These are phyloP conservation scores for Calonectria pauciramosa DNA, from an alignment of 2,329 filamentous ascomycete species.

Conservation along the genomic window DNA sequence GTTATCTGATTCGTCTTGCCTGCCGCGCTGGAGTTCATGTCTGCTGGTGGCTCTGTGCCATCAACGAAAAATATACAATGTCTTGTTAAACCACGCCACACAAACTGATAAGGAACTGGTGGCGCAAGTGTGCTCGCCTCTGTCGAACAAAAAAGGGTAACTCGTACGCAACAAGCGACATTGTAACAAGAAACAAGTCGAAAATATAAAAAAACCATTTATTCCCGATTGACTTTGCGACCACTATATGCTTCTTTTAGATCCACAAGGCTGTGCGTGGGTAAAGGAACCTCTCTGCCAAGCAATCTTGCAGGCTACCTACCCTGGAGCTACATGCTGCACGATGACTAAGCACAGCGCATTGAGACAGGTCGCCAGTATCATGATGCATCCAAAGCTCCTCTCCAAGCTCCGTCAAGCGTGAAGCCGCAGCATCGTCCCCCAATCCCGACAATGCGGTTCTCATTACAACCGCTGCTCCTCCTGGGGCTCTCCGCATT, in stretches of 20 bases:
- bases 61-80: background rate
- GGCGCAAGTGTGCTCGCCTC: background rate
- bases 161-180: background rate
- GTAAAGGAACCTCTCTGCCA: background rate
- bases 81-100: background rate
- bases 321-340: background rate
- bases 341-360: constrained; percentile 43
- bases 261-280: constrained; percentile 2
- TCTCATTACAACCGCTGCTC: constrained; percentile 52
- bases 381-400: constrained; percentile 42
- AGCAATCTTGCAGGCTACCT: background rate
- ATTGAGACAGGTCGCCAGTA: constrained; percentile 45
- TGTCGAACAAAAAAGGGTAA: background rate
- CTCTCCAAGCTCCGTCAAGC: constrained; percentile 38
- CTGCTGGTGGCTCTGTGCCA: background rate
- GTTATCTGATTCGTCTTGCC: background rate
- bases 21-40: background rate
- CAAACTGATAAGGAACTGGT: background rate
- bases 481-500: constrained; percentile 57
- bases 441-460: constrained; percentile 50
- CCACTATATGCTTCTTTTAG: constrained; percentile 1
- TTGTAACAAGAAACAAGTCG: background rate
- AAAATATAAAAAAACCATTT: background rate
- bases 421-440: constrained; percentile 42
- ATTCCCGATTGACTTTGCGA: constrained; percentile 2